Base-by-base conservation (phyloP, 2,329 filamentous ascomycete genomes). In the Fusarium sacchari region DNA sequence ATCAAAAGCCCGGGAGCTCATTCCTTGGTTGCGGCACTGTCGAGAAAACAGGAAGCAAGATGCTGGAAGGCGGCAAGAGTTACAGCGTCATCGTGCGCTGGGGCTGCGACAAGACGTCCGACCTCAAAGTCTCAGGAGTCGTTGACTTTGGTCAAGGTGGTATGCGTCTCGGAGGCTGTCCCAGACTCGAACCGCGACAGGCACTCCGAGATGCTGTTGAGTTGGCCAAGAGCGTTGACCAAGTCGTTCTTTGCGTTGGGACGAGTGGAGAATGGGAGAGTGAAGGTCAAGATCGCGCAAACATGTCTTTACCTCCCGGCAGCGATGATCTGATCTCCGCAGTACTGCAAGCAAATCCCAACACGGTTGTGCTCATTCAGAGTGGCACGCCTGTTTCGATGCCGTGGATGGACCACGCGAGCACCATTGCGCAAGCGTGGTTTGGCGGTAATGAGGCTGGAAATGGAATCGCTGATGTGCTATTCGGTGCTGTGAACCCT, bases 261-360 rank as follows among this genome's bases (percentile, higher is more conserved):
- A 61, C 57, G 1, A 64, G 57, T 20, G 61, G 61, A 4, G 61
- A 64, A 2, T 64, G 61, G 61, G 61, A 64, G 30, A 61, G 43
- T 22, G 61, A 64, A n/a, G 61, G 61, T 4, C 56, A 60, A n/a
- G 61, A 64, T 26, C 20, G 56, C 1, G 5, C 18, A 4, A 50
- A 42, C 13, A 64, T 64, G 61, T 18, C 56, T 12, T 30, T 61
- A 1, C 56, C 43, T 3, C 56, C 56, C 1, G 57, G 57, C 0
- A 64, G 43, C 22, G 32, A 64, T 11, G 44, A 36, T 6, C 22
- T 64, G 6, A 61, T 64, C 18, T n/a, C 61, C 1, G 37, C 36
- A 12, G 56, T 64, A 0, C 1, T 64, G 0, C 7, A 42, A 30
- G 56, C 37, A 3, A 64, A 64, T 2, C 37, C 44, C 2, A 64